These are phyloP conservation scores for Medicago truncatula DNA, from an alignment of 306 rosid species.

Conservation along the genomic window MtrunA17r5.0-ANR NC_053048.1:46320001-46320500, in stretches of 20 bases:
- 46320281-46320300: slow-evolving; percentile 70
- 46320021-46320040: not conserved
- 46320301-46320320: slow-evolving; percentile 79
- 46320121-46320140: slow-evolving; percentile 71
- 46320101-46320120: slow-evolving; percentile 67
- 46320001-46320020: slow-evolving; percentile 15
- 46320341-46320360: slow-evolving; percentile 59
- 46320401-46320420: slow-evolving; percentile 61
- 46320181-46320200: slow-evolving; percentile 71
- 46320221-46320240: slow-evolving; percentile 66
- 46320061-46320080: slow-evolving; percentile 90
- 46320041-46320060: slow-evolving; percentile 42
- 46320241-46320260: slow-evolving; percentile 72
- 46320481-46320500: slow-evolving; percentile 65
- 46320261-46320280: slow-evolving; percentile 70
- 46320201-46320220: slow-evolving; percentile 55
- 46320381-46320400: slow-evolving; percentile 75
- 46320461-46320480: slow-evolving; percentile 88
- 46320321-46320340: slow-evolving; percentile 55
- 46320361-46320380: slow-evolving; percentile 86
- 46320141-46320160: slow-evolving; percentile 25
- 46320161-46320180: slow-evolving; percentile 60
- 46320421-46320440: slow-evolving; percentile 76
- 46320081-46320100: slow-evolving; percentile 67
- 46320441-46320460: slow-evolving; percentile 63